Evolutionary conservation across 345 rosid genomes (phyloP).

Genomic region (Euphorbia pulcherrima): DNA sequence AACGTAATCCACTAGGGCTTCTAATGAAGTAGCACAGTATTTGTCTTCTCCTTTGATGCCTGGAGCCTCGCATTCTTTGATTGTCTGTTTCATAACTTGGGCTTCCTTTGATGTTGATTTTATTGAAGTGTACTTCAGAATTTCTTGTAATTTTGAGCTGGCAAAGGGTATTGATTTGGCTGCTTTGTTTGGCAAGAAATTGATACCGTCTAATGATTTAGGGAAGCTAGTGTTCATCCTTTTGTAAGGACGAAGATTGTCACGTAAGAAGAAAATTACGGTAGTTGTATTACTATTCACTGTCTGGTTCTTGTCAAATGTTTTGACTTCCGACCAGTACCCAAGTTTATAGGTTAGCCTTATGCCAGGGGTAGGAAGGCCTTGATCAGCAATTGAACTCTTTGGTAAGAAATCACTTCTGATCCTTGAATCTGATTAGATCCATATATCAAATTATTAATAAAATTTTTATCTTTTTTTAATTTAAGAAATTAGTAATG

Average conservation of each 20-base stretch:
- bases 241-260: neutral
- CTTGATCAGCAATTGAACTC: too few relatives aligned
- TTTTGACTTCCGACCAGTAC: neutral
- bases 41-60: conserved; percentile 22
- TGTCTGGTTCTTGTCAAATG: neutral
- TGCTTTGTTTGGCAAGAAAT: conserved; percentile 6
- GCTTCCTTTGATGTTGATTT: neutral
- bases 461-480: too few relatives aligned
- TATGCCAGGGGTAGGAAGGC: rapidly evolving
- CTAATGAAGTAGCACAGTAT: conserved; percentile 21
- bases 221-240: neutral
- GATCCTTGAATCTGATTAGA: neutral
- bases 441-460: too few relatives aligned
- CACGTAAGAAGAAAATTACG: neutral
- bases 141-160: neutral
- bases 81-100: neutral
- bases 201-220: neutral
- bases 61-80: conserved; percentile 7
- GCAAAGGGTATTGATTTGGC: conserved; percentile 13
- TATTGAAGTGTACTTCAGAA: neutral
- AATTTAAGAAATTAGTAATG: too few relatives aligned
- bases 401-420: neutral
- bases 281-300: neutral
- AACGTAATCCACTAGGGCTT: conserved; percentile 10
- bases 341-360: neutral